Evolutionary conservation across 768 basidiomycete species (phyloP), one percentile per base, ranked within the genome.

Genomic region (Mrakia gelida): DNA sequence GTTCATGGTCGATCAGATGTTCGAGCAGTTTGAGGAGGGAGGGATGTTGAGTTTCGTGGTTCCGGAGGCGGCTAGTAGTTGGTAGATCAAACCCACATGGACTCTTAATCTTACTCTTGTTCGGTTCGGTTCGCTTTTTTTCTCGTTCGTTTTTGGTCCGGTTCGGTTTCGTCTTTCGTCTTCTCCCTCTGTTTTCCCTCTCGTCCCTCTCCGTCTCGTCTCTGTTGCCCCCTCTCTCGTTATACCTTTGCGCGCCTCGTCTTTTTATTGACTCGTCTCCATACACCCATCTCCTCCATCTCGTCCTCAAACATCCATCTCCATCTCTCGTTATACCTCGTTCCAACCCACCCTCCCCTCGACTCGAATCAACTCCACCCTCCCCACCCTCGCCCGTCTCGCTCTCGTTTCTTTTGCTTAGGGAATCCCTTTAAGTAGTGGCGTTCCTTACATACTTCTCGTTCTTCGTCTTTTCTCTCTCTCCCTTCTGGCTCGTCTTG

Each of bases 121-220:
- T 38, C 38, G 38, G 38, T 38, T 49, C 38, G 68, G 38, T 43
- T 70, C 68, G 68, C 30, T 62, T 56, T 73, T 73, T 52, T 9
- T 4, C 13, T 49, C 49, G 23, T 52, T 28, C 71, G 43, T 72
- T n/a, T 71, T n/a, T n/a, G n/a, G n/a, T n/a, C n/a, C 30, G 7
- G 3, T 56, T 56, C 54, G 43, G 45, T 28, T 28, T 54, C 45
- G 43, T 45, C 26, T 54, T 54, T 49, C 30, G 49, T 49, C 21
- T 28, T 72, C 30, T 56, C 34, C 28, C 52, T 28, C 56, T 54
- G 13, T 52, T 28, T 49, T 34, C 45, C 11, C 45, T 38, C 59
- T 28, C 59, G 59, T 9, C 54, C 23, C 62, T 49, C 61, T 49
- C 41, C 63, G 32, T 74, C 54, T 75, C 59, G 74, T 75, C 26